A percentile compares a stretch with the other conserved stretches of the same genome.
Conservation (phyloP, 1,284 basidiomycete species). For the Vanrija sp. region DNA sequence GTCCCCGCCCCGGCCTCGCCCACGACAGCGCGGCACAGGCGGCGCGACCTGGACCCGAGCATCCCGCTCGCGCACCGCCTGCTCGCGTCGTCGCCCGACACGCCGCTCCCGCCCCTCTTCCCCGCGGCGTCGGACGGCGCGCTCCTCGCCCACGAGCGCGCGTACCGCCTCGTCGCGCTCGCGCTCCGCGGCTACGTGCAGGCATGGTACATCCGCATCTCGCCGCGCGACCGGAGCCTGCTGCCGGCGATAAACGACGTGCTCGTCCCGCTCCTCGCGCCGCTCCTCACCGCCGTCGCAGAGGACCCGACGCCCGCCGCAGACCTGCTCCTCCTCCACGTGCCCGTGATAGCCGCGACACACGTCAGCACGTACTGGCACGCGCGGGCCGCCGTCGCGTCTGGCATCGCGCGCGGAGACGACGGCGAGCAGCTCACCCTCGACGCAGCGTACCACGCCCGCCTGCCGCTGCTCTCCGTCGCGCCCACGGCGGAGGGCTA, state of each 20-base stretch:
- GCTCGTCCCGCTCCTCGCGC: constrained; percentile 19
- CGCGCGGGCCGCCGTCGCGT: constrained; percentile 10
- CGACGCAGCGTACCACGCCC: constrained; percentile 29
- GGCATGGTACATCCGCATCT: constrained; percentile 39
- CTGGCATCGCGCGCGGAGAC: not conserved
- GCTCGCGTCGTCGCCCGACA: not conserved
- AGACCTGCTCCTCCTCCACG: constrained; percentile 26
- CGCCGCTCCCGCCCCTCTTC: constrained; percentile 6
- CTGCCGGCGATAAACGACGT: constrained; percentile 14
- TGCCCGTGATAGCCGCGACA: constrained; percentile 24
- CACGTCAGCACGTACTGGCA: constrained; percentile 29
- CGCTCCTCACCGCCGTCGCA: constrained; percentile 18
- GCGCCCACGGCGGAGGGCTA: constrained; percentile 8
- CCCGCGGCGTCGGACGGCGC: too few species aligned
- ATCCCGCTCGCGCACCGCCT: not conserved
- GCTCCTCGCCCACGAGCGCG: not conserved
- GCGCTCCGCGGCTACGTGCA: constrained; percentile 31
- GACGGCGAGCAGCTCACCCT: not conserved
- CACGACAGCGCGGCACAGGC: not conserved
- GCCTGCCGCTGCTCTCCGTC: constrained; percentile 23
- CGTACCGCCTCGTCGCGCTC: constrained; percentile 18
- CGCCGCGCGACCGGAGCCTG: constrained; percentile 29
- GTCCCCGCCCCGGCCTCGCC: too few species aligned
- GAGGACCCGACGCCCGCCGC: constrained; percentile 6
- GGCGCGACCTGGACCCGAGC: not conserved